phyloP scores from a whole-genome alignment of 2,329 filamentous ascomycete species.

The Neonectria neomacrospora region DNA sequence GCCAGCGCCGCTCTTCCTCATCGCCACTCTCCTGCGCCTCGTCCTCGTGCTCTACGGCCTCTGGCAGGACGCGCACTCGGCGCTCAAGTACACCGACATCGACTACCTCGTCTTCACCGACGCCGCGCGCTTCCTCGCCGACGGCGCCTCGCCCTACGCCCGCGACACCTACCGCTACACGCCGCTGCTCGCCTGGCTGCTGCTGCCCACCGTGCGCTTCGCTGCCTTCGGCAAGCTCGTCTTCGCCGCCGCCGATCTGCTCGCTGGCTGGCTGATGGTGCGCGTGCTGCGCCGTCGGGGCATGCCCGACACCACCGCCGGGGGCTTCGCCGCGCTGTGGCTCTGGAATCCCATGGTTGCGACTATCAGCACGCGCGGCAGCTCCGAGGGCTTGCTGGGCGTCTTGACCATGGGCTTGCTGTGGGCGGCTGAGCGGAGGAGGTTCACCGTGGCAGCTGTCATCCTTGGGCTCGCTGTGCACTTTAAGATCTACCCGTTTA shows the following conservation, averaged over 20 bases:
- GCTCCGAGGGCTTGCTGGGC: slow-evolving; percentile 89
- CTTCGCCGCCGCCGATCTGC: slow-evolving; percentile 84
- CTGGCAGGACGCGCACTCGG: slow-evolving; percentile 91
- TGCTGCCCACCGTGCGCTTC: slow-evolving; percentile 78
- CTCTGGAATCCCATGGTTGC: slow-evolving; percentile 98
- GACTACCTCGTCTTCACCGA: slow-evolving; percentile 99
- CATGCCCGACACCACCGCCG: slow-evolving; percentile 65
- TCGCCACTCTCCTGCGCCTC: slow-evolving; percentile 73
- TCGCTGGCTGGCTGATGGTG: slow-evolving; percentile 83
- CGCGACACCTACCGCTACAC: slow-evolving; percentile 98
- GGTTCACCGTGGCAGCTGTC: slow-evolving; percentile 73
- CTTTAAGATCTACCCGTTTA: slow-evolving; percentile 99
- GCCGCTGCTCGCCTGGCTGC: slow-evolving; percentile 89
- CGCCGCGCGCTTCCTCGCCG: slow-evolving; percentile 80
- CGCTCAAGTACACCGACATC: slow-evolving; percentile 98
- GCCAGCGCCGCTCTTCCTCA: slow-evolving; percentile 62
- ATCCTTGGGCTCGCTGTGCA: slow-evolving; percentile 88
- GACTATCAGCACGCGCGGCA: slow-evolving; percentile 93
- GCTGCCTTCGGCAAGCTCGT: slow-evolving; percentile 90
- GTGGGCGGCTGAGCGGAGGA: slow-evolving; percentile 78
- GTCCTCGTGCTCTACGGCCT: slow-evolving; percentile 86
- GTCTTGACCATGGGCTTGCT: slow-evolving; percentile 85
- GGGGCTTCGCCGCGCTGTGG: slow-evolving; percentile 89
- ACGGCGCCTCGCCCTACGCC: slow-evolving; percentile 80
- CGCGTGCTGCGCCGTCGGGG: slow-evolving; percentile 52